Evolutionary conservation across 202 grass and related monocot genomes (phyloP), one percentile per base, ranked within the genome.

Genomic region (Schoenoplectus triqueter): DNA sequence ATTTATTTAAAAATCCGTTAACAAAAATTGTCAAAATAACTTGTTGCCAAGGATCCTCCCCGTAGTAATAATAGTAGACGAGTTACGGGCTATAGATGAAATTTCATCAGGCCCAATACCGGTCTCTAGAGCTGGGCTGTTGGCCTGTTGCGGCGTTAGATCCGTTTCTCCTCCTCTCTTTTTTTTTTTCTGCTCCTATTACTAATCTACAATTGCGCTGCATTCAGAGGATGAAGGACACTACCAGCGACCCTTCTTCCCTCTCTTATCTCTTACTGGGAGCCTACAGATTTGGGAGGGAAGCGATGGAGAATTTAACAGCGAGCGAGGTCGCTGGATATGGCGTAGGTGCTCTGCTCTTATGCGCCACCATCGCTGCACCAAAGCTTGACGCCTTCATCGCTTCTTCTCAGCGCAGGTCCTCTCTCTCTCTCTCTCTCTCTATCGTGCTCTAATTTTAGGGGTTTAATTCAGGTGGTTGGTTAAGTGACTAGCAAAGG

Each of bases 301-400:
- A n/a, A 63, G 7, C 10, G 7, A 97, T 95, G 92, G 95, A 92
- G 46, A 90, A 88, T 9, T 70, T 97, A 64, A 95, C 92, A 10
- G 76, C 82, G 3, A 98, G 89, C 85, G 95, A 98, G 85, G 79
- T 98, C 40, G 92, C 95, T 4, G 95, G 95, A 5, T 95, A 95
- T 13, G 92, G 78, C 42, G 92, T 95, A 40, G 95, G 95, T 0
- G 85, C 78, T 0, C 64, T 98, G 47, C 91, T 95, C 2, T 76
- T 98, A 6, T 89, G 85, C 73, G 85, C 89, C 83, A 98, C 92
- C 76, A 73, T 98, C 56, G 85, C 92, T 19, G 91, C 91, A 50
- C 87, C 91, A 8, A 95, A 84, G 87, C 89, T 98, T 54, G 95
- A 98, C 41, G 87, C 85, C 74, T 91, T 98, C 88, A 82, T 98